phyloP scores from a whole-genome alignment of 306 rosid species.

The Sindora glabra region DNA sequence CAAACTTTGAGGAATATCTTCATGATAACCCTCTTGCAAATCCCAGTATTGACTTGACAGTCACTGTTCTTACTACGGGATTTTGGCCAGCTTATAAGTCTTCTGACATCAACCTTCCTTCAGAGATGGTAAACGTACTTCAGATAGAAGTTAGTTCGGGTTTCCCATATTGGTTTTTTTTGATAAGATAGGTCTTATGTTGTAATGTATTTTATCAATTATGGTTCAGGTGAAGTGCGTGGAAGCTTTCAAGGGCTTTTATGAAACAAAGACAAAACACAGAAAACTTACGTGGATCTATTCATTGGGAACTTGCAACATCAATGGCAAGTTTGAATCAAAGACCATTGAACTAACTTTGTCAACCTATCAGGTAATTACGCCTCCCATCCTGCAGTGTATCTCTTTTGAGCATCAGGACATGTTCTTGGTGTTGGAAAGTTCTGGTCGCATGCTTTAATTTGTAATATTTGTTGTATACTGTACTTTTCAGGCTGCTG shows the following conservation, averaged over 20 bases:
- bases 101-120: slow-evolving; percentile 48
- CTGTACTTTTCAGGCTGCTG: slow-evolving; percentile 36
- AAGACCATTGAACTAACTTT: slow-evolving; percentile 45
- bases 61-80: slow-evolving; percentile 50
- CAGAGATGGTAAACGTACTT: slow-evolving; percentile 40
- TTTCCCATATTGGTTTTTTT: not conserved
- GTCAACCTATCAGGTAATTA: slow-evolving; percentile 49
- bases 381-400: not conserved
- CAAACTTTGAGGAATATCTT: slow-evolving; percentile 42
- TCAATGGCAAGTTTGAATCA: slow-evolving; percentile 42
- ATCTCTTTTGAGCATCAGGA: not conserved
- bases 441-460: too few species aligned
- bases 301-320: slow-evolving; percentile 43
- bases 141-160: not conserved
- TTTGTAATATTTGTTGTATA: too few species aligned
- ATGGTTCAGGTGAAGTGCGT: slow-evolving; percentile 37
- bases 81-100: slow-evolving; percentile 62
- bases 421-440: too few species aligned
- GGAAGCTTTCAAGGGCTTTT: slow-evolving; percentile 47
- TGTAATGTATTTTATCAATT: not conserved
- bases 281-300: slow-evolving; percentile 58
- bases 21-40: slow-evolving; percentile 8
- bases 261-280: slow-evolving; percentile 46
- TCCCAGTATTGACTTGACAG: slow-evolving; percentile 48
- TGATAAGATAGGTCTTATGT: not conserved